These are phyloP conservation scores for Cordyceps pruinosa DNA, from an alignment of 2,329 filamentous ascomycete genomes.

Conservation along the genomic window DNA sequence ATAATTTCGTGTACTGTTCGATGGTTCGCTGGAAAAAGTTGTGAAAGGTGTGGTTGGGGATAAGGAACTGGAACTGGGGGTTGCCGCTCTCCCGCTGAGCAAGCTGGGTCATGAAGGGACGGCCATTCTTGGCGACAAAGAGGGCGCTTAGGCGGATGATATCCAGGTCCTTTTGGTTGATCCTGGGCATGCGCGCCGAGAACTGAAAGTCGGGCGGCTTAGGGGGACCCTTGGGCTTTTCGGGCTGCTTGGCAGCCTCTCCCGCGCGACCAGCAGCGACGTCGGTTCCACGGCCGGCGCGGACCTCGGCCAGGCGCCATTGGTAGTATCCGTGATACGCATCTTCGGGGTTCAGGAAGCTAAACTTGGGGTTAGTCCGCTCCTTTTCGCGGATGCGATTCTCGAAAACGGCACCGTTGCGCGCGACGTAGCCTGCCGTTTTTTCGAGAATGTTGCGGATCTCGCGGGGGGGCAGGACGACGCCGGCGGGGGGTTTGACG, in stretches of 20 bases:
- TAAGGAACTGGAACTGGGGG: constrained; percentile 92
- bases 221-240: constrained; percentile 72
- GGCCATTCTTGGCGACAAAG: constrained; percentile 88
- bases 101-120: constrained; percentile 83
- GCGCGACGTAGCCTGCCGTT: constrained; percentile 83
- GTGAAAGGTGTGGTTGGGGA: constrained; percentile 91
- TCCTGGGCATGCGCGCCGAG: constrained; percentile 93
- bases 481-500: constrained; percentile 70
- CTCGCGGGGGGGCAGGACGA: constrained; percentile 84
- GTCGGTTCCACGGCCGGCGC: constrained; percentile 71
- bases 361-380: constrained; percentile 79
- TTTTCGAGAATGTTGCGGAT: constrained; percentile 84
- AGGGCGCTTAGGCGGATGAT: constrained; percentile 72
- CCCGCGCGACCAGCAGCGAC: constrained; percentile 68
- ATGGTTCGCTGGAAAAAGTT: constrained; percentile 90
- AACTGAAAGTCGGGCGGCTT: constrained; percentile 86
- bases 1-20: constrained; percentile 82
- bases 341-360: constrained; percentile 73
- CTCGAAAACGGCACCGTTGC: constrained; percentile 64
- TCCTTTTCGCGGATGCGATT: constrained; percentile 82
- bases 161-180: constrained; percentile 86
- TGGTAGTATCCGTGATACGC: constrained; percentile 82
- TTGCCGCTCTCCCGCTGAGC: constrained; percentile 85
- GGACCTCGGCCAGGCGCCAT: constrained; percentile 86
- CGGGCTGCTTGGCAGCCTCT: constrained; percentile 47